phyloP scores from a whole-genome alignment of 805 yeast genomes.

The Saturnispora gosingensis region DNA sequence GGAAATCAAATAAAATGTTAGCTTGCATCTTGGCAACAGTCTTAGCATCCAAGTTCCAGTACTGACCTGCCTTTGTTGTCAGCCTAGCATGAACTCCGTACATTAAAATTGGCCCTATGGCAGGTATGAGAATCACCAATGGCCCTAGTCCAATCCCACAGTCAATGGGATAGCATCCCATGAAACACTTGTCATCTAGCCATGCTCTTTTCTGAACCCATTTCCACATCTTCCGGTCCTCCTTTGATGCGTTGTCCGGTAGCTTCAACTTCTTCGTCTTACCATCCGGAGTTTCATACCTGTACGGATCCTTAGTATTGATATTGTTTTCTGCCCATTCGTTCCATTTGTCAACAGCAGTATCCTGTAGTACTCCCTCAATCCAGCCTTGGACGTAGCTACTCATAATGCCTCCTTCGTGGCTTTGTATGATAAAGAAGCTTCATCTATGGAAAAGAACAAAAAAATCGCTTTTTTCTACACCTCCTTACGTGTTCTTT shows the following conservation, averaged over 20 bases:
- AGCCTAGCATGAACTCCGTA: slow-evolving; percentile 68
- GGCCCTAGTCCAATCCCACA: slow-evolving; percentile 78
- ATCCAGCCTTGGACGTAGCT: slow-evolving; percentile 12
- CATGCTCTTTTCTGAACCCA: slow-evolving; percentile 70
- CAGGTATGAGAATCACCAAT: slow-evolving; percentile 55
- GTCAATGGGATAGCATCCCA: slow-evolving; percentile 69
- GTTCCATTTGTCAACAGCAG: slow-evolving; percentile 47
- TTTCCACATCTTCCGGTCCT: slow-evolving; percentile 65
- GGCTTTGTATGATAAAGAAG: not conserved
- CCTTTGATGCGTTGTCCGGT: slow-evolving; percentile 46
- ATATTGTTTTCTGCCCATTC: slow-evolving; percentile 59
- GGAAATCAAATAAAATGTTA: slow-evolving; percentile 64
- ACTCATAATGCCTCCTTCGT: not conserved
- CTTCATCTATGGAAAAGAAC: not conserved
- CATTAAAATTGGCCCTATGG: slow-evolving; percentile 77
- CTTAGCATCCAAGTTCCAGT: slow-evolving; percentile 47
- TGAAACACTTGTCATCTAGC: slow-evolving; percentile 75
- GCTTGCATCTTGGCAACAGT: slow-evolving; percentile 64
- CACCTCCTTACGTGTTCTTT: not conserved
- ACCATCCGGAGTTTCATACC: slow-evolving; percentile 42
- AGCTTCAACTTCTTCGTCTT: slow-evolving; percentile 47
- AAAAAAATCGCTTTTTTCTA: not conserved
- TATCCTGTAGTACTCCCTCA: slow-evolving; percentile 10
- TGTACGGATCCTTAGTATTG: slow-evolving; percentile 58
- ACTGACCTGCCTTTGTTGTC: slow-evolving; percentile 48